These are phyloP conservation scores for Barnettozyma hawaiiensis DNA, from an alignment of 1,139 yeast species.

Conservation along the genomic window DNA sequence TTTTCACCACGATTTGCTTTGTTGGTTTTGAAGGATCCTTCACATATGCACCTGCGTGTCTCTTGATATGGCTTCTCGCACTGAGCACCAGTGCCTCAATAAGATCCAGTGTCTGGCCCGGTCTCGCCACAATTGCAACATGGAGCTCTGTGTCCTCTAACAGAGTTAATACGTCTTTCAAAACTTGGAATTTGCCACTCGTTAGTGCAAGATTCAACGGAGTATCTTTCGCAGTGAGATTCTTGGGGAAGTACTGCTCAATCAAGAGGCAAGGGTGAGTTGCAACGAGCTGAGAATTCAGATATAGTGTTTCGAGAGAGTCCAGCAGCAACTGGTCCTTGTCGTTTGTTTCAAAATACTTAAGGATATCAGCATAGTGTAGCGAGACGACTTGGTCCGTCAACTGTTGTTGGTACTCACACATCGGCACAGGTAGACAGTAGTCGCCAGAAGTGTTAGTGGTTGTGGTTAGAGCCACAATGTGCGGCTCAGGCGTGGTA, in stretches of 20 bases:
- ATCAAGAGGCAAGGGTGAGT: conserved; percentile 86
- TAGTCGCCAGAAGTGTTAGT: conserved; percentile 58
- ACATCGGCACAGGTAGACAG: conserved; percentile 79
- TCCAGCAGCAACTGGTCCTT: conserved; percentile 56
- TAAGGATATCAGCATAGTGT: conserved; percentile 84
- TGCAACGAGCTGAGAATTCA: conserved; percentile 72
- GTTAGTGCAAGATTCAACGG: conserved; percentile 72
- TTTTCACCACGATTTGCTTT: conserved; percentile 20
- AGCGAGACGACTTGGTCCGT: conserved; percentile 91
- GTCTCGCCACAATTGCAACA: conserved; percentile 47
- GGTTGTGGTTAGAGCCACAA: conserved; percentile 43
- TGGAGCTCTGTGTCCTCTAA: conserved; percentile 37
- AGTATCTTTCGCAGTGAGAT: conserved; percentile 68
- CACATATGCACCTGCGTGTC: conserved; percentile 58
- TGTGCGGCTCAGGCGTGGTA: conserved; percentile 80
- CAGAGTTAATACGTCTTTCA: conserved; percentile 49
- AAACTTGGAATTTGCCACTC: conserved; percentile 77
- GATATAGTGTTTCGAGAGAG: conserved; percentile 65
- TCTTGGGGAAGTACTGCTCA: conserved; percentile 82
- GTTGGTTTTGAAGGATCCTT: conserved; percentile 29
- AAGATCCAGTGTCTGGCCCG: conserved; percentile 67
- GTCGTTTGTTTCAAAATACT: conserved; percentile 68
- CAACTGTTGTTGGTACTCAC: conserved; percentile 80
- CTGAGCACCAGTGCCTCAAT: conserved; percentile 74
- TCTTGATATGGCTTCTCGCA: conserved; percentile 53